These are phyloP conservation scores for Phytophthora chlamydospora DNA, from an alignment of 352 stramenopile species.

Conservation along the genomic window DNA sequence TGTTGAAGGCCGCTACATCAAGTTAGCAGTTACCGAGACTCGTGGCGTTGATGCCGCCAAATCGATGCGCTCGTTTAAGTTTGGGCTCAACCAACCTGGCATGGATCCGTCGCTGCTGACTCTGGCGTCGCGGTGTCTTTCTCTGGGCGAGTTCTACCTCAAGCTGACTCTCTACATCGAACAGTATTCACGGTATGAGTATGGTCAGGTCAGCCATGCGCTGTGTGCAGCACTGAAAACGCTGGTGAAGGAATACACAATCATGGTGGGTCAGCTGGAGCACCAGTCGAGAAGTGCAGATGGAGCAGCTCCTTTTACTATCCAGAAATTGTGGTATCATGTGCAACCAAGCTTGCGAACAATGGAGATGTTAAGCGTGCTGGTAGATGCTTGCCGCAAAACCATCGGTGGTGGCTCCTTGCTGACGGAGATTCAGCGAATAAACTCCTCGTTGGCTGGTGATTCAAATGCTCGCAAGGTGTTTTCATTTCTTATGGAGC, in stretches of 20 bases:
- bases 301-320: constrained; percentile 54
- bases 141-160: constrained; percentile 81
- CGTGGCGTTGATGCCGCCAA: constrained; percentile 35
- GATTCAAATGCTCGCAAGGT: constrained; percentile 81
- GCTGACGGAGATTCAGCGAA: constrained; percentile 90
- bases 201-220: constrained; percentile 93
- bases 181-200: constrained; percentile 89
- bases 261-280: constrained; percentile 93
- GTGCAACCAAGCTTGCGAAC: constrained; percentile 92
- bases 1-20: constrained; percentile 85
- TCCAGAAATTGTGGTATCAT: constrained; percentile 94
- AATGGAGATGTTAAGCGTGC: constrained; percentile 91
- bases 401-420: constrained; percentile 90
- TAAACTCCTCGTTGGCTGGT: constrained; percentile 79
- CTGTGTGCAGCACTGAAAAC: constrained; percentile 93
- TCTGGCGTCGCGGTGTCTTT: constrained; percentile 69
- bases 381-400: constrained; percentile 75
- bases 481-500: constrained; percentile 86
- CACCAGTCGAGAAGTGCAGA: constrained; percentile 57
- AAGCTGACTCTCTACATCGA: constrained; percentile 82
- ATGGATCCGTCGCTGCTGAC: constrained; percentile 86
- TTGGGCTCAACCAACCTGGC: constrained; percentile 68
- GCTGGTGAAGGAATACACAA: constrained; percentile 93
- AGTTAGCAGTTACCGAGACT: constrained; percentile 60
- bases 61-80: constrained; percentile 55